These are phyloP conservation scores for Calycina herbarum DNA, from an alignment of 2,329 filamentous ascomycete genomes.

Conservation along the genomic window DNA sequence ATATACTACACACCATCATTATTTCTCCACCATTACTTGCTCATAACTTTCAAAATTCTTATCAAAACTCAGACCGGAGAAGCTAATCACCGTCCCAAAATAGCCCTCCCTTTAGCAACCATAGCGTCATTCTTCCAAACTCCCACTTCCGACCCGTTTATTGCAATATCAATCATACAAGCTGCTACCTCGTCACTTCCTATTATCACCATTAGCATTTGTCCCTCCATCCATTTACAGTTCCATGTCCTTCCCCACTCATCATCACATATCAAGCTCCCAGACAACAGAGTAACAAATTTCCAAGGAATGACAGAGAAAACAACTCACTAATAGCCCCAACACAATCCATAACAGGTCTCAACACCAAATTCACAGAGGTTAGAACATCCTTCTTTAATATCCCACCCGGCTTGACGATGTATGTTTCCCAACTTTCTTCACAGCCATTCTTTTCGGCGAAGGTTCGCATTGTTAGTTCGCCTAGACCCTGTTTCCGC, in stretches of 20 bases:
- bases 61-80: too few relatives aligned
- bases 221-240: not conserved
- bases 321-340: conserved; percentile 7
- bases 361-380: not conserved
- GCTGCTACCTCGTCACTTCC: conserved; percentile 10
- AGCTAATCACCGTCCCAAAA: not conserved
- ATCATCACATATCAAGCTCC: not conserved
- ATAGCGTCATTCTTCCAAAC: not conserved
- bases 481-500: not conserved
- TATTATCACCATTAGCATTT: not conserved
- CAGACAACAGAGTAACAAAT: not conserved
- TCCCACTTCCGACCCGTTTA: conserved; percentile 2
- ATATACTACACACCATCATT: too few relatives aligned
- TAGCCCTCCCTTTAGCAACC: not conserved
- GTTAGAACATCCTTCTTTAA: conserved; percentile 1
- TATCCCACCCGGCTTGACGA: conserved; percentile 10
- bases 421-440: conserved; percentile 6
- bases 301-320: not conserved
- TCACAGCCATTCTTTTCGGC: conserved; percentile 1
- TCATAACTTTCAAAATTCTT: too few relatives aligned
- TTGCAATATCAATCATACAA: conserved; percentile 9
- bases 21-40: too few relatives aligned
- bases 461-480: conserved; percentile 3
- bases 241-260: too few relatives aligned
- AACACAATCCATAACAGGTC: conserved; percentile 7